Evolutionary conservation across 2,329 filamentous ascomycete species (phyloP).

Genomic region (Fusarium staphyleae): DNA sequence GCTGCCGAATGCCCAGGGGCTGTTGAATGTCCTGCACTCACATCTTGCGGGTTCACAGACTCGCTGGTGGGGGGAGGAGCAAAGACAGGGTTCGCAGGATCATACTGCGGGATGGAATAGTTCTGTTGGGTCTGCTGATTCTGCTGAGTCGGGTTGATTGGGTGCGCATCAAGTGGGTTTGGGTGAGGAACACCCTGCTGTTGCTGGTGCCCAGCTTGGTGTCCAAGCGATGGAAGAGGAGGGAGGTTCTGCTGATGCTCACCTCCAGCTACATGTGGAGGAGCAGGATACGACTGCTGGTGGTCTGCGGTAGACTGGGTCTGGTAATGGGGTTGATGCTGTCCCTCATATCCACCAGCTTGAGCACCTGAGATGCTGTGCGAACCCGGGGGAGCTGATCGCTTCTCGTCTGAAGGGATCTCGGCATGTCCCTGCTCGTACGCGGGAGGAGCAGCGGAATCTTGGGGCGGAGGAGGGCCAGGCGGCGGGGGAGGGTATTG

Average conservation of each 20-base stretch:
- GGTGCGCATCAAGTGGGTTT: slow-evolving; percentile 33
- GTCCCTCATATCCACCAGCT: neutral
- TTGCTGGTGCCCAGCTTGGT: slow-evolving; percentile 8
- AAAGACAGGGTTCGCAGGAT: slow-evolving; percentile 43
- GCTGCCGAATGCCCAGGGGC: slow-evolving; percentile 6
- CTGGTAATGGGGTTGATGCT: slow-evolving; percentile 15
- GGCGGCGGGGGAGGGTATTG: slow-evolving; percentile 31
- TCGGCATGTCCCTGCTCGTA: slow-evolving; percentile 26
- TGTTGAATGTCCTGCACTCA: neutral
- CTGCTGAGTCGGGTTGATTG: slow-evolving; percentile 12
- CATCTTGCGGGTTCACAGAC: neutral
- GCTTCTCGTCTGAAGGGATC: slow-evolving; percentile 29
- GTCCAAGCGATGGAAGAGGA: slow-evolving; percentile 9
- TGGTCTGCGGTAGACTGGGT: slow-evolving; percentile 4
- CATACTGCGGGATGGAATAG: slow-evolving; percentile 43
- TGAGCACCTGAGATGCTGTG: neutral
- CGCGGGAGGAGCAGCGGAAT: slow-evolving; percentile 22
- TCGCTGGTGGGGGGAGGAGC: slow-evolving; percentile 39
- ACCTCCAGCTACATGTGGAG: slow-evolving; percentile 7
- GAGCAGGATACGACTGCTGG: slow-evolving; percentile 13
- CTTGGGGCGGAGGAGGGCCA: slow-evolving; percentile 12
- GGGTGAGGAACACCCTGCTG: slow-evolving; percentile 28
- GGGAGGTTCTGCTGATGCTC: slow-evolving; percentile 37
- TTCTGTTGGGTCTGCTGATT: slow-evolving; percentile 27
- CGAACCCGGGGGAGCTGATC: neutral